Evolutionary conservation across 1,139 yeast genomes (phyloP), one percentile per base, ranked within the genome.

Genomic region (Schizosaccharomyces versatilis): DNA sequence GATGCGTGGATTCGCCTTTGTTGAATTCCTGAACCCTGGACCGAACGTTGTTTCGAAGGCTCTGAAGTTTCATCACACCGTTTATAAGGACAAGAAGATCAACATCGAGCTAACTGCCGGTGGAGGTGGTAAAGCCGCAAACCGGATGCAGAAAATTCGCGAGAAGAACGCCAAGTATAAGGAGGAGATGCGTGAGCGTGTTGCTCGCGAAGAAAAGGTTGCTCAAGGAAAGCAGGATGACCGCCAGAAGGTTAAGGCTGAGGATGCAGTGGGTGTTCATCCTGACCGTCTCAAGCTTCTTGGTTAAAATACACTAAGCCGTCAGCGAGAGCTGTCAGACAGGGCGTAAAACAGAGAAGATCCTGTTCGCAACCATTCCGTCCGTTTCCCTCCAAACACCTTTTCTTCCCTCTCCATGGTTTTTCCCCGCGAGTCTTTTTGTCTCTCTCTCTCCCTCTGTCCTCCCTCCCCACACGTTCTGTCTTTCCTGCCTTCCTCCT

Each of bases 91-190:
- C 56, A 74, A 95, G 60, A 83, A 79, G 65, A 85, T 90, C 64
- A 90, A 90, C 64, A 97, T 90, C 40, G 98, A 90, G 68, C 74
- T 90, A 63, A 90, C 97, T 1, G 98, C 85, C 53, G 98, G 98
- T 54, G 98, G 98, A 52, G 98, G 98, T 51, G 98, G 98, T 54
- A 88, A 88, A 67, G 80, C 94, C 7, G 73, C 74, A 56, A 73
- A 71, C 44, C 73, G 98, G 61, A 65, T 77, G 57, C 75, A 75
- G 53, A 90, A 90, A 69, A 74, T 90, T 62, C 77, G 77, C 64
- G 77, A 75, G 54, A 88, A 90, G 73, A 86, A 88, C 66, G 82
- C 77, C 54, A 81, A 80, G 63, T 69, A 85, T 61, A 65, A 62
- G 54, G 62, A 61, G 55, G 64, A 61, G 52, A 58, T 17, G n/a